Conservation (phyloP, 495 filamentous ascomycete genomes). For the Neurospora sp. region DNA sequence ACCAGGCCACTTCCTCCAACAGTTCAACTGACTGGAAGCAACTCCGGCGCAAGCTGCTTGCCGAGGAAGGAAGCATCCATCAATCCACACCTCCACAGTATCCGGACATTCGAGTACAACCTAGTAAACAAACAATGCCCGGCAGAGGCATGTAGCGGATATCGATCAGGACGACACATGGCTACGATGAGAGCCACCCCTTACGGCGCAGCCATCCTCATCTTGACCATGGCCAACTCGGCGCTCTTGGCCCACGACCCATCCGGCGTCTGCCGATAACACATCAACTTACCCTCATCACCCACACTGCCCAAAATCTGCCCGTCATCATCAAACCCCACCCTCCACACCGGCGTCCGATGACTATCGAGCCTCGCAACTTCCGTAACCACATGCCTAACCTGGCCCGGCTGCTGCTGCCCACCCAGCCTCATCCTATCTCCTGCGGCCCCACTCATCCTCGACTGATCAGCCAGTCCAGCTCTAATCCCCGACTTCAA, state of each 20-base stretch:
- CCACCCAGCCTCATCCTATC: neutral
- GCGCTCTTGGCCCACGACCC: conserved; percentile 45
- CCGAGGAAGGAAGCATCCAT: neutral
- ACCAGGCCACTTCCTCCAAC: too few species aligned
- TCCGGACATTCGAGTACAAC: neutral
- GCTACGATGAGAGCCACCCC: too few species aligned
- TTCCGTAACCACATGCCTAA: conserved; percentile 36
- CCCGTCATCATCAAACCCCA: conserved; percentile 51
- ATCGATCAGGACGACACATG: neutral
- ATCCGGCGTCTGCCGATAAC: conserved; percentile 45
- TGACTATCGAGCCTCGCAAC: conserved; percentile 45
- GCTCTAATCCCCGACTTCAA: conserved; percentile 45
- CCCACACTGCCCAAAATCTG: conserved; percentile 49
- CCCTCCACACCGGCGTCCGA: conserved; percentile 48
- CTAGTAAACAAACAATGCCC: neutral
- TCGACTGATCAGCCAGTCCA: conserved; percentile 42
- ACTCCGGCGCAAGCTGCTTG: neutral
- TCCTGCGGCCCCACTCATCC: conserved; percentile 12
- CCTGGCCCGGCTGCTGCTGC: conserved; percentile 27
- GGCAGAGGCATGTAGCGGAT: neutral
- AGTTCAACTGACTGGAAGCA: neutral
- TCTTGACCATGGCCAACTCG: conserved; percentile 43
- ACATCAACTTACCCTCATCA: conserved; percentile 49
- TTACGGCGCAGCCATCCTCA: conserved; percentile 33
- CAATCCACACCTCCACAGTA: neutral